Base-by-base conservation (phyloP, 768 basidiomycete genomes). In the Gloeopeniophorella convolvens region DNA sequence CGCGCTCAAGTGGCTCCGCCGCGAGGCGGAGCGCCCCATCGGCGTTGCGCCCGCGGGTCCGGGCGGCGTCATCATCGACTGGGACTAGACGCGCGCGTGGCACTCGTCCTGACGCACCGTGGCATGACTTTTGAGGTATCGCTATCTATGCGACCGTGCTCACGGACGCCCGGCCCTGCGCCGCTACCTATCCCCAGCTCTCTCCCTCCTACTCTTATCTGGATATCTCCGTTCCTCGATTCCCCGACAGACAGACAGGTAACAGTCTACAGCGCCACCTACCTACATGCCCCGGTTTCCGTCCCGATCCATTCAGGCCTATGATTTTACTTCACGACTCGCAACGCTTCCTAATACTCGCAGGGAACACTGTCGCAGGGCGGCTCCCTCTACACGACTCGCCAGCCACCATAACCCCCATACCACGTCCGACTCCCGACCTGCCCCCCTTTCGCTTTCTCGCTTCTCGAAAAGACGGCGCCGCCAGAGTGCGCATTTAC, bases 1-100 rank as follows among this genome's bases (percentile, higher is more conserved):
- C 26, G 89, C 89, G 13, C 60, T 82, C 60, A 85, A 80, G 60
- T 93, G 85, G 84, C 75, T 93, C 34, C 80, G 80, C 62, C 75
- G 85, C 42, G 85, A 90, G 65, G 77, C 80, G 28, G 80, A 87
- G 42, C 78, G 85, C 37, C 79, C 80, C 24, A 85, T 90, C 51
- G 89, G 88, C 34, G 67, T 90, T 35, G 80, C 83, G 33, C 68
- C 58, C 30, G 64, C 79, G 20, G 77, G 76, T 21, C 82, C 84
- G 11, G 85, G 79, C 26, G 86, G 87, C 46, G 69, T 90, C 54
- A 69, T 76, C 45, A 85, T 91, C 56, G 87, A 91, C 54, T 91
- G 88, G 88, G 80, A 55, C 36, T 56, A 58, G 24, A 31, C n/a
- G n/a, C n/a, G n/a, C n/a, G n/a, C n/a, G n/a, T n/a, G n/a, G n/a